phyloP scores from a whole-genome alignment of 2,329 filamentous ascomycete genomes.

The Onygenales sp. region DNA sequence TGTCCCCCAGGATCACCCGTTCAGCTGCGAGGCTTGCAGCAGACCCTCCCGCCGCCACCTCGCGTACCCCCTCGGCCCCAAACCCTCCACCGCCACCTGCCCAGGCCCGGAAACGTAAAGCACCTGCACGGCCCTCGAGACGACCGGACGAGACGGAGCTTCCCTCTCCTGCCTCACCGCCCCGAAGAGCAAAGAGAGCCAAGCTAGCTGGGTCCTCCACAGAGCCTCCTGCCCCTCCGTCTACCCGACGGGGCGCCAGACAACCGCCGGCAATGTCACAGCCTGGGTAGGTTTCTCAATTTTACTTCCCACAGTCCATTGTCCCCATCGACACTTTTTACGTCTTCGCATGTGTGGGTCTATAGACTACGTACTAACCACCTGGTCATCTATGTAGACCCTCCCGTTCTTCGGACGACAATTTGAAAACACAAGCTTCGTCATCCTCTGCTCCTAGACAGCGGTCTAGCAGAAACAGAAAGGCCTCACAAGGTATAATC shows the following conservation, averaged over 20 bases:
- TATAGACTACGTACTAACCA: slow-evolving; percentile 7
- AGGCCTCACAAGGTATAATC: slow-evolving; percentile 43
- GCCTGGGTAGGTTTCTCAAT: slow-evolving; percentile 26
- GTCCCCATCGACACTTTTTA: neutral
- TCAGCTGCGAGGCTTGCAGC: slow-evolving; percentile 87
- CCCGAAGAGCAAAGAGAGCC: slow-evolving; percentile 61
- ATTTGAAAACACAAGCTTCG: slow-evolving; percentile 44
- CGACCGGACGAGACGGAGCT: slow-evolving; percentile 16
- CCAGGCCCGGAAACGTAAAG: slow-evolving; percentile 68
- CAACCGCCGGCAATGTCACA: slow-evolving; percentile 32
- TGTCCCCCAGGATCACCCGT: slow-evolving; percentile 94
- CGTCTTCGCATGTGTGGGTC: neutral
- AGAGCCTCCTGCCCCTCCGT: slow-evolving; percentile 29
- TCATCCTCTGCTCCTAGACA: slow-evolving; percentile 55
- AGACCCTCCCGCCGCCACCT: slow-evolving; percentile 46
- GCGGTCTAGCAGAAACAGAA: slow-evolving; percentile 65
- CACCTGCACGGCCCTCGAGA: slow-evolving; percentile 39
- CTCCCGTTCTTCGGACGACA: slow-evolving; percentile 55
- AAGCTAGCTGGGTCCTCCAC: slow-evolving; percentile 48
- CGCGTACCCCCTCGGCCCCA: slow-evolving; percentile 34
- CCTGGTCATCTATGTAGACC: slow-evolving; percentile 38
- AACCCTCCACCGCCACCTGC: slow-evolving; percentile 31
- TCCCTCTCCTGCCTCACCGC: slow-evolving; percentile 7
- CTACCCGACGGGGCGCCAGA: slow-evolving; percentile 36
- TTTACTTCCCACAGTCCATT: slow-evolving; percentile 7